Evolutionary conservation across 495 filamentous ascomycete genomes (phyloP).

Genomic region (Daldinia vernicosa): DNA sequence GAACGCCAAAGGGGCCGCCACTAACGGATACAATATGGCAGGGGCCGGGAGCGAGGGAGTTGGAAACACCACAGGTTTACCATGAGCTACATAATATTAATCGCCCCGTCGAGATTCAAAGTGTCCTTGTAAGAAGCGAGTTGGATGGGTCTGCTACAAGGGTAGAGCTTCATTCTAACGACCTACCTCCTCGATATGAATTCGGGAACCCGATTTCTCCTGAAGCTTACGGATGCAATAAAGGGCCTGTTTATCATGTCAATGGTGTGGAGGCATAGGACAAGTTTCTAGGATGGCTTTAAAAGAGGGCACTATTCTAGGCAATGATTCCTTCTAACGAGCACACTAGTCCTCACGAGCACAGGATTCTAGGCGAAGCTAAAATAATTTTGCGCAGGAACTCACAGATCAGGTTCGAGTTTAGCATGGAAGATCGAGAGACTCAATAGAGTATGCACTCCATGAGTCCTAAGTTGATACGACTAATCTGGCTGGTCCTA

Average conservation of each 20-base stretch:
- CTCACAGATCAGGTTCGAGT: no score
- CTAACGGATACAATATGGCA: conserved; percentile 26
- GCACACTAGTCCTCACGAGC: background rate
- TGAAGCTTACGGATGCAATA: conserved; percentile 27
- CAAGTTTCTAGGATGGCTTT: background rate
- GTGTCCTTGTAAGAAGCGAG: conserved; percentile 24
- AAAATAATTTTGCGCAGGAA: no score
- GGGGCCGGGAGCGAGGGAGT: conserved; percentile 23
- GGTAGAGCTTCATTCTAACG: conserved; percentile 27
- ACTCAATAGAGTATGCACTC: background rate
- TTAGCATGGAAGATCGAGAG: background rate
- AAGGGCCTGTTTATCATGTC: conserved; percentile 21
- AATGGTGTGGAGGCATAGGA: background rate
- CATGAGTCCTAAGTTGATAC: no score
- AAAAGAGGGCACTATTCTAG: background rate
- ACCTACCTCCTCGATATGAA: conserved; percentile 29
- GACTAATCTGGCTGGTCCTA: no score
- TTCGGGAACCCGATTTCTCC: conserved; percentile 3
- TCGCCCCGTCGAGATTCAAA: conserved; percentile 22
- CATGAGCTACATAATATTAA: conserved; percentile 25
- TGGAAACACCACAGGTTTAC: conserved; percentile 20
- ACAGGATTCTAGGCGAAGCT: background rate
- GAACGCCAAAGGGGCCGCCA: background rate
- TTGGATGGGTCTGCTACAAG: conserved; percentile 12
- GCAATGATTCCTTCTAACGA: background rate